phyloP scores from a whole-genome alignment of 2,329 filamentous ascomycete species.

The Thelonectria rubi region DNA sequence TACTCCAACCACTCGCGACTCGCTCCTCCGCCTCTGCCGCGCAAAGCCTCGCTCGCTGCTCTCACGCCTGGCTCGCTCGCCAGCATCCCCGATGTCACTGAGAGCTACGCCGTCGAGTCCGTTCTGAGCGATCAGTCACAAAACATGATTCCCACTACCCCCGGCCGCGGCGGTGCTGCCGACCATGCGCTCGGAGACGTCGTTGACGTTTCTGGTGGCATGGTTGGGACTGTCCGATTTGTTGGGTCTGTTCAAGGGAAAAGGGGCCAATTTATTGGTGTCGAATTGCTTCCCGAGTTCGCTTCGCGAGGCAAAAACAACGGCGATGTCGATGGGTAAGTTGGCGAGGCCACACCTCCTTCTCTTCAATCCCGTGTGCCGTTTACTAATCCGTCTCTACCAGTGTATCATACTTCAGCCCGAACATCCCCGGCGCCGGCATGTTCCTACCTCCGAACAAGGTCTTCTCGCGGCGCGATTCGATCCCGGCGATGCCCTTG shows the following conservation, averaged over 20 bases:
- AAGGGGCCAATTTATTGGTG: constrained; percentile 89
- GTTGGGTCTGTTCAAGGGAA: constrained; percentile 88
- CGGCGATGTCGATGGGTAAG: constrained; percentile 93
- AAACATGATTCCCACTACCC: constrained; percentile 64
- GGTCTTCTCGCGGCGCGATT: constrained; percentile 74
- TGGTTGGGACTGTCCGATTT: constrained; percentile 90
- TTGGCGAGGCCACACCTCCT: neutral
- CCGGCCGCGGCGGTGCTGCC: constrained; percentile 60
- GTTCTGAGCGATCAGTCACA: constrained; percentile 51
- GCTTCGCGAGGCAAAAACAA: constrained; percentile 90
- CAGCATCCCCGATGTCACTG: constrained; percentile 72
- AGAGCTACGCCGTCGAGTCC: constrained; percentile 68
- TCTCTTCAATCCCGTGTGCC: neutral
- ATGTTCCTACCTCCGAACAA: constrained; percentile 93
- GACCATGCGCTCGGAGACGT: constrained; percentile 78
- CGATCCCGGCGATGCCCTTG: constrained; percentile 65
- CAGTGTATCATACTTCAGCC: constrained; percentile 82
- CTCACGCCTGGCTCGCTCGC: constrained; percentile 71
- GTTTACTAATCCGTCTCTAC: constrained; percentile 9
- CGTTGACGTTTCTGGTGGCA: constrained; percentile 92
- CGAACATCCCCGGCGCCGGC: constrained; percentile 79
- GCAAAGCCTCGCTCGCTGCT: constrained; percentile 77
- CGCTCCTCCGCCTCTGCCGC: constrained; percentile 60
- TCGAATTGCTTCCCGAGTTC: constrained; percentile 86
- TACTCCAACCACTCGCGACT: constrained; percentile 61